Conservation (phyloP, 2,329 filamentous ascomycete species). For the Fusarium torulosum region DNA sequence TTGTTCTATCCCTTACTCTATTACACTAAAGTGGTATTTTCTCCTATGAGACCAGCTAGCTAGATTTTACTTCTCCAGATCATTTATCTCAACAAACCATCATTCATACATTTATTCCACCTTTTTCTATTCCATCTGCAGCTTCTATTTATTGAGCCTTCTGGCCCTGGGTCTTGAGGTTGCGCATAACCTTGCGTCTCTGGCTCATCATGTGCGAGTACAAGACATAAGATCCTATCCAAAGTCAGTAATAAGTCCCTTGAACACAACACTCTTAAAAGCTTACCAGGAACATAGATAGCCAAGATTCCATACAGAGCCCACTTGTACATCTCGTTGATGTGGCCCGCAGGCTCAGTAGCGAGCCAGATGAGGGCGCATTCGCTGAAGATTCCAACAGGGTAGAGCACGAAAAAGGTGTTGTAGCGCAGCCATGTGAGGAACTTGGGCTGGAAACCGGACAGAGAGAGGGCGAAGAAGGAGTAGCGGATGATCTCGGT, state of each 20-base stretch:
- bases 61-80: neutral
- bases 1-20: conserved; percentile 8
- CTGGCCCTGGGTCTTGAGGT: conserved; percentile 63
- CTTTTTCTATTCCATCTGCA: neutral
- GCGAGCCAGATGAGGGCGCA: conserved; percentile 82
- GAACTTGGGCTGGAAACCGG: conserved; percentile 69
- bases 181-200: conserved; percentile 81
- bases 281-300: conserved; percentile 84
- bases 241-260: conserved; percentile 9
- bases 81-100: neutral
- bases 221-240: conserved; percentile 78
- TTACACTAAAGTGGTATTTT: conserved; percentile 7
- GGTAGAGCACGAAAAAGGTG: conserved; percentile 93
- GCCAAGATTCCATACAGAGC: conserved; percentile 74
- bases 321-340: conserved; percentile 65
- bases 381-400: conserved; percentile 90
- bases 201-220: conserved; percentile 97
- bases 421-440: conserved; percentile 91
- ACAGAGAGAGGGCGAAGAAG: conserved; percentile 85
- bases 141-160: conserved; percentile 53
- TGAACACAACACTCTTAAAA: neutral
- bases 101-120: neutral
- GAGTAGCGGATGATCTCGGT: conserved; percentile 95
- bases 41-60: too few species aligned
- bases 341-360: conserved; percentile 66